Base-by-base conservation (phyloP, 2,329 filamentous ascomycete species). In the Ascochyta clinopodiicola region DNA sequence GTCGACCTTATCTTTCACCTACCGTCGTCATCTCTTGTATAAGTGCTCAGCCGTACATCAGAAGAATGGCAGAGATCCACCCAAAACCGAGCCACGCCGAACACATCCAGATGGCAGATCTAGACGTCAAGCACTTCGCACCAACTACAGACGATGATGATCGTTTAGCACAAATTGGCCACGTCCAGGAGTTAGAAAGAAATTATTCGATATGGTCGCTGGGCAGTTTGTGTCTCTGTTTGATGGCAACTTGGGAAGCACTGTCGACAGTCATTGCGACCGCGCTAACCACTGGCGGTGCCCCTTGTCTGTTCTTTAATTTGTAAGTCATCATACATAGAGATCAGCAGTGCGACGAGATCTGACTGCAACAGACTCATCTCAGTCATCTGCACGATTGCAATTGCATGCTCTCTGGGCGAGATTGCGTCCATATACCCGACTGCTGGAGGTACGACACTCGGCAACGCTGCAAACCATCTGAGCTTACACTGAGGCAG, bases 371-470 rank as follows among this genome's bases (percentile, higher is more conserved):
- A 19, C 35, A 81, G 78, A 44, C 66, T 81, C 3, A 70, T 80
- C 2, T 75, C 78, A 0, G 75, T 80, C 27, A 37, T 79, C 8
- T 77, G 76, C 69, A 87, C 88, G 61, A 71, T 88, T 59, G 89
- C 87, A 69, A 86, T 90, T 34, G 87, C 88, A n/a, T 77, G 82
- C 4, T 89, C 86, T 19, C 79, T 90, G 17, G 86, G 86, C 57
- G 88, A 91, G 76, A 88, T 91, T 66, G 89, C 87, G 50, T 88
- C 85, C 59, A 85, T 89, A 29, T 90, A 88, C 66, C 88, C 88
- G n/a, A 90, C 87, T 6, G 86, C 86, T 38, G 88, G 87, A 71
- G 66, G 57, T 57, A 86, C 44, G 89, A 7, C 24, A 32, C 8
- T 3, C 6, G 9, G 9, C 49, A 51, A 27, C 40, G 25, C 10